phyloP scores from a whole-genome alignment of 1,284 basidiomycete species.

The Meripilus lineatus region DNA sequence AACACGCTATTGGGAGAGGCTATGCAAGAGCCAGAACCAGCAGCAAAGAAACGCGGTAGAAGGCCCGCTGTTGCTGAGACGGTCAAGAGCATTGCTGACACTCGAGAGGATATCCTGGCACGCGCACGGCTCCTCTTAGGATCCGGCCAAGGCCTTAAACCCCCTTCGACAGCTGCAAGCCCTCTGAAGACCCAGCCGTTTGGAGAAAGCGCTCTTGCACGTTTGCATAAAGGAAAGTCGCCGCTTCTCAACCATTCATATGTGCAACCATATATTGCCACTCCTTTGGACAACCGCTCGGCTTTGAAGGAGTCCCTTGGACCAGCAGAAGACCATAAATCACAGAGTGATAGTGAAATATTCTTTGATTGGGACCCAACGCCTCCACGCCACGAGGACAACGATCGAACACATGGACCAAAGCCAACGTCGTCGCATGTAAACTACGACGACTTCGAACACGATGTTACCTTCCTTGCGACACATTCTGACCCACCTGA shows the following conservation, averaged over 20 bases:
- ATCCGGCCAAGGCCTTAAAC: constrained; percentile 1
- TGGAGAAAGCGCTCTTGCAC: constrained; percentile 12
- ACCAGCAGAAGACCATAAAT: too few species aligned
- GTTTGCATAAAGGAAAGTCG: constrained; percentile 1
- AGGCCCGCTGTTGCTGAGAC: constrained; percentile 38
- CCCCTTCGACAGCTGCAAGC: neutral
- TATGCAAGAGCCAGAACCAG: constrained; percentile 37
- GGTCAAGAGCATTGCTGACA: constrained; percentile 42
- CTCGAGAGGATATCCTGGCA: constrained; percentile 47
- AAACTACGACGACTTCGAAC: too few species aligned
- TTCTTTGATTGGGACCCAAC: too few species aligned
- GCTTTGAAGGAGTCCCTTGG: too few species aligned
- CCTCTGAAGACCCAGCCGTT: constrained; percentile 10
- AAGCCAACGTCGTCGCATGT: too few species aligned
- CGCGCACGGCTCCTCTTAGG: constrained; percentile 48
- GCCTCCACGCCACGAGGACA: too few species aligned
- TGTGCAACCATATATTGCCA: neutral
- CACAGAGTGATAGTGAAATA: too few species aligned
- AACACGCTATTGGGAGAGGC: constrained; percentile 53
- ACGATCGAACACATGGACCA: too few species aligned
- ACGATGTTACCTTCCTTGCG: too few species aligned
- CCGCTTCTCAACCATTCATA: neutral
- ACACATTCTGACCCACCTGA: too few species aligned
- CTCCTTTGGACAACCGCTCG: neutral
- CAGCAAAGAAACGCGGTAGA: constrained; percentile 42